Percentiles rank a stretch among this genome's conserved stretches.
Evolutionary conservation across 305 asterid genomes (phyloP).

Genomic region (Solanum hybrid): DNA sequence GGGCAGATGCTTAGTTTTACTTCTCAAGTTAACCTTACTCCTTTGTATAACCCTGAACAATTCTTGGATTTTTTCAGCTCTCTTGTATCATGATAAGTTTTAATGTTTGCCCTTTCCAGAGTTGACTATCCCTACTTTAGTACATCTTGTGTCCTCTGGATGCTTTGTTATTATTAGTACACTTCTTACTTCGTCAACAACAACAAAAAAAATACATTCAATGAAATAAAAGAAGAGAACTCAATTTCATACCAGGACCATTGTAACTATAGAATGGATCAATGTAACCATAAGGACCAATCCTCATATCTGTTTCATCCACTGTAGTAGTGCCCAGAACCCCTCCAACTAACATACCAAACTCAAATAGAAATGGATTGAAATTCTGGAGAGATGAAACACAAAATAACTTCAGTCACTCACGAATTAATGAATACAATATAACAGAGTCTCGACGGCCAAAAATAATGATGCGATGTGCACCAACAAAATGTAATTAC

Average conservation of each 20-base stretch:
- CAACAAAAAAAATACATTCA: too few species aligned
- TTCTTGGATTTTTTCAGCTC: background rate
- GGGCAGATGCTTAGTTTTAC: background rate
- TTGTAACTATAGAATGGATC: background rate
- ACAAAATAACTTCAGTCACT: background rate
- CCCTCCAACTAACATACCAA: background rate
- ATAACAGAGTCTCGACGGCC: background rate
- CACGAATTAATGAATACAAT: too few species aligned
- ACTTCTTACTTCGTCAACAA: background rate
- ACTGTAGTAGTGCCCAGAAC: background rate
- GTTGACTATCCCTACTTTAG: background rate
- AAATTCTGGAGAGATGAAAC: background rate
- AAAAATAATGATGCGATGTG: too few species aligned
- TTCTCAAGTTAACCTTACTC: background rate
- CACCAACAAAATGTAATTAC: background rate
- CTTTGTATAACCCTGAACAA: background rate
- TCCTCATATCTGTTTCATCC: background rate
- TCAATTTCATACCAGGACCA: background rate
- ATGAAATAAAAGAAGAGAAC: background rate
- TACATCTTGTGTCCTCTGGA: background rate
- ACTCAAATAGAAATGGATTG: background rate
- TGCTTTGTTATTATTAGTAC: too few species aligned
- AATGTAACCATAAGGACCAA: background rate
- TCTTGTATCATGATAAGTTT: background rate
- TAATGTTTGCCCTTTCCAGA: background rate